phyloP scores from a whole-genome alignment of 106 monocot species.

The Acorus gramineus region DNA sequence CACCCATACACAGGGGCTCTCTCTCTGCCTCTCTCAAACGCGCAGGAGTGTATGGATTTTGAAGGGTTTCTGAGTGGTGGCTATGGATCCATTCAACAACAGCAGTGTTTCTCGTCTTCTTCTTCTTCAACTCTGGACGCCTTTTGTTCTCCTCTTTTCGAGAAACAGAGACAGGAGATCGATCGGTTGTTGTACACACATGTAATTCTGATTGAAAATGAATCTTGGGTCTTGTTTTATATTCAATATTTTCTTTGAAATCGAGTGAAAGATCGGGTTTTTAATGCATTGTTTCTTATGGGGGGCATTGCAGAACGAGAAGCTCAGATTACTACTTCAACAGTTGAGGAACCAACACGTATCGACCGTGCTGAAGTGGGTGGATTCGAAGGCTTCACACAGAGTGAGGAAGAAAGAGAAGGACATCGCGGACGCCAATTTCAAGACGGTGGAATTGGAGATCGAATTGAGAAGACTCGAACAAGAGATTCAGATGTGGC shows the following conservation, averaged over 20 bases:
- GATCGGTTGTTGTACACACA: conserved; percentile 6
- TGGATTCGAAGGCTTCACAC: conserved; percentile 10
- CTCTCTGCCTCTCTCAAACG: no score
- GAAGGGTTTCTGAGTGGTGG: no score
- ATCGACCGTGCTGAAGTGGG: not conserved
- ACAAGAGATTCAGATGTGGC: conserved; percentile 18
- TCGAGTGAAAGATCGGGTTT: not conserved
- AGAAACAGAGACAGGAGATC: conserved; percentile 18
- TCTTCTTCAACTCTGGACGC: not conserved
- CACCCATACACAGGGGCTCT: not conserved
- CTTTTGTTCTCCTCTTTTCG: conserved; percentile 1
- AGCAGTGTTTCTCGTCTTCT: no score
- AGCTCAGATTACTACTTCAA: conserved; percentile 3
- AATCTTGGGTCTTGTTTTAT: not conserved
- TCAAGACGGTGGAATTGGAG: conserved; percentile 7
- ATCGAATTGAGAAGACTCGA: conserved; percentile 3
- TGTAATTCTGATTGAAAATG: not conserved
- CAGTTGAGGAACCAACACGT: conserved; percentile 11
- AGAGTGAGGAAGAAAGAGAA: conserved; percentile 13
- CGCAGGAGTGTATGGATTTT: no score
- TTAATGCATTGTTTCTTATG: not conserved
- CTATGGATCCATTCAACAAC: no score
- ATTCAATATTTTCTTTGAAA: not conserved
- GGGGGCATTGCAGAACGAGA: conserved; percentile 4
- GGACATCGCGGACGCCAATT: conserved; percentile 4